phyloP scores from a whole-genome alignment of 345 rosid species.

The Melaleuca quinquenervia region DNA sequence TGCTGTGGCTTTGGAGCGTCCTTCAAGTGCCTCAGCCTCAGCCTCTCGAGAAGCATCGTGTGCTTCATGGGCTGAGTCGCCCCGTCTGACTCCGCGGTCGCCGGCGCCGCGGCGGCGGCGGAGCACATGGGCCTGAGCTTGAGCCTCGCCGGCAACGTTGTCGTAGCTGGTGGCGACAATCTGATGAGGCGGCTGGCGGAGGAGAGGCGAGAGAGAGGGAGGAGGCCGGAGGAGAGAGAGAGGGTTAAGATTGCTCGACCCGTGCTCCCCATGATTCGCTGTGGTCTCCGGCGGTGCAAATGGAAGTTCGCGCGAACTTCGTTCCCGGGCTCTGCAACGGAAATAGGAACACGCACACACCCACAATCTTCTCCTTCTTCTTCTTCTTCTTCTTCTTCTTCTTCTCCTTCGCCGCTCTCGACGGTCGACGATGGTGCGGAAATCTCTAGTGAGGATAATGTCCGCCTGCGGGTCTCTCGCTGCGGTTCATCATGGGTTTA shows the following conservation, averaged over 20 bases:
- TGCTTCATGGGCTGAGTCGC: slow-evolving; percentile 32
- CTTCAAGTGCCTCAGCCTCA: slow-evolving; percentile 63
- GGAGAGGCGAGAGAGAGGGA: slow-evolving; percentile 8
- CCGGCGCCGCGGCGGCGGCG: slow-evolving; percentile 10
- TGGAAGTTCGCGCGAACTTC: not conserved
- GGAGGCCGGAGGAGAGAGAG: slow-evolving; percentile 19
- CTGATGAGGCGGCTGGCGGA: slow-evolving; percentile 23
- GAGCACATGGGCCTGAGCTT: slow-evolving; percentile 14
- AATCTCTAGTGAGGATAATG: not conserved
- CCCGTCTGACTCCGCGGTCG: slow-evolving; percentile 31
- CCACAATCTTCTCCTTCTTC: not conserved
- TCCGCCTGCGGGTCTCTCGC: not conserved
- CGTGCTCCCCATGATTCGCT: slow-evolving; percentile 35
- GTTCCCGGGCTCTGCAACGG: not conserved
- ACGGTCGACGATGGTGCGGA: not conserved
- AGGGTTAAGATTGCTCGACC: slow-evolving; percentile 32
- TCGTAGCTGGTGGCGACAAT: slow-evolving; percentile 17
- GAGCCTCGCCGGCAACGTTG: not conserved
- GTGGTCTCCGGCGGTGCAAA: not conserved
- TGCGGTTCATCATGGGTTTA: not conserved
- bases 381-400: not conserved
- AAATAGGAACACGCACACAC: not conserved
- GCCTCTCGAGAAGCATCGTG: slow-evolving; percentile 70
- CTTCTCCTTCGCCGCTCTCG: not conserved
- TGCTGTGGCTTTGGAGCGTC: slow-evolving; percentile 24